Percentiles rank a stretch among this genome's conserved stretches.
These are phyloP conservation scores for Anthoceros angustus DNA, from an alignment of 225 moss, liverwort and hornwort genomes.

Conservation along the genomic window DNA sequence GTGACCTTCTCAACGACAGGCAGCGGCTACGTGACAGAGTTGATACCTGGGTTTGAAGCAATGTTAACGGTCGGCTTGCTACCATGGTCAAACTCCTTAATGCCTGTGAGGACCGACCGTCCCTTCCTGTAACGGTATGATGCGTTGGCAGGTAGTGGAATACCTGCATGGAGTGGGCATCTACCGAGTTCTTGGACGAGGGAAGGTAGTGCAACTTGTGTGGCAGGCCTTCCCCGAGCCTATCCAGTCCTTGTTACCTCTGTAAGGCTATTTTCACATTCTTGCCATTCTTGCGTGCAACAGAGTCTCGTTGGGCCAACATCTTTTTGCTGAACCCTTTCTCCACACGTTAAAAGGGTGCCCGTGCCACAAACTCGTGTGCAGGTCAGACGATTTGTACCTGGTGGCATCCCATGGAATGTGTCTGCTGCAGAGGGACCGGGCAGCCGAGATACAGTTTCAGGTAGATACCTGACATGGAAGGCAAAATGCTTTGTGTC, in stretches of 20 bases:
- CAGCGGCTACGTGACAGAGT: background rate
- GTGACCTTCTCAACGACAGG: background rate
- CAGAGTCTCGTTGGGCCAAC: background rate
- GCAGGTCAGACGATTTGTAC: background rate
- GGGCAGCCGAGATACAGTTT: background rate
- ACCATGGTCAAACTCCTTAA: background rate
- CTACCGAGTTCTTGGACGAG: background rate
- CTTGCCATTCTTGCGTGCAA: background rate
- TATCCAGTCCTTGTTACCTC: background rate
- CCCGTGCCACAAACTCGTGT: background rate
- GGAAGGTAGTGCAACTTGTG: background rate
- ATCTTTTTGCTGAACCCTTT: background rate
- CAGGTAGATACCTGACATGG: background rate
- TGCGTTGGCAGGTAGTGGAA: background rate
- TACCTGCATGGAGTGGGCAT: background rate
- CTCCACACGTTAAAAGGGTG: too few species aligned
- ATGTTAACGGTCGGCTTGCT: background rate
- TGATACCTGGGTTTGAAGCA: constrained; percentile 1
- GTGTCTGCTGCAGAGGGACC: background rate
- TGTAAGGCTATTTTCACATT: background rate
- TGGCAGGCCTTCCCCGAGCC: background rate
- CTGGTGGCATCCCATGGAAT: background rate
- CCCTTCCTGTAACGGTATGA: background rate
- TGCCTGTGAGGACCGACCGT: background rate
- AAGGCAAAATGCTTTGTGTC: background rate